These are phyloP conservation scores for Penicillium herquei DNA, from an alignment of 495 filamentous ascomycete species.

Conservation along the genomic window DNA sequence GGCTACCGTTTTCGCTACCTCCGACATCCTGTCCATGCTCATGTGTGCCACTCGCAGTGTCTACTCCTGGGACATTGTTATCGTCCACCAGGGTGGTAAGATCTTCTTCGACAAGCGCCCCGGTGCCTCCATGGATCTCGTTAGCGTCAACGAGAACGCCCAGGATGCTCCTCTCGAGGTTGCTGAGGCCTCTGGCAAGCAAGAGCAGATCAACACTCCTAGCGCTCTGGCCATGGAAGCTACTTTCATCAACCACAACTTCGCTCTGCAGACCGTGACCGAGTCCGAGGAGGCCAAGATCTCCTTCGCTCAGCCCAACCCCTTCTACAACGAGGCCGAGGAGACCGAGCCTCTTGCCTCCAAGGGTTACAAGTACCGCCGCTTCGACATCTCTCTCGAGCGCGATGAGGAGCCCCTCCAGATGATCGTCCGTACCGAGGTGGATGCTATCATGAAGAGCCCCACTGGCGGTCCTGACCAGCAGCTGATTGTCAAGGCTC, in stretches of 20 bases:
- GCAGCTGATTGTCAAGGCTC: conserved; percentile 86
- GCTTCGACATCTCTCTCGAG: conserved; percentile 91
- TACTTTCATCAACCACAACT: conserved; percentile 99
- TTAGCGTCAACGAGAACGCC: conserved; percentile 99
- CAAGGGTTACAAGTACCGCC: conserved; percentile 97
- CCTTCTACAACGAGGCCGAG: conserved; percentile 92
- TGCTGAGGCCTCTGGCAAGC: conserved; percentile 75
- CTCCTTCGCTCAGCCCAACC: conserved; percentile 83
- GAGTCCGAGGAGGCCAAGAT: conserved; percentile 76
- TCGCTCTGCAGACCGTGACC: conserved; percentile 86
- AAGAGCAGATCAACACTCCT: conserved; percentile 91
- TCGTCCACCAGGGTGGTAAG: conserved; percentile 86
- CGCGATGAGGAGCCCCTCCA: conserved; percentile 87
- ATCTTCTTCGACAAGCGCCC: conserved; percentile 98
- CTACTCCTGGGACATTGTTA: conserved; percentile 97
- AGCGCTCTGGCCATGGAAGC: conserved; percentile 89
- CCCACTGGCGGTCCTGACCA: conserved; percentile 83
- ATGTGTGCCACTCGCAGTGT: conserved; percentile 96
- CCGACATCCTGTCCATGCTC: conserved; percentile 96
- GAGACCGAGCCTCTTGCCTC: conserved; percentile 90
- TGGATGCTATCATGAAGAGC: conserved; percentile 95
- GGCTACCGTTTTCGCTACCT: conserved; percentile 94
- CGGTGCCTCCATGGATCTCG: conserved; percentile 88
- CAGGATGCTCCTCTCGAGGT: conserved; percentile 89
- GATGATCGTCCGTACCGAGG: conserved; percentile 90